Evolutionary conservation across 2,329 filamentous ascomycete species (phyloP).

Genomic region (Ceratocystis lukuohia): DNA sequence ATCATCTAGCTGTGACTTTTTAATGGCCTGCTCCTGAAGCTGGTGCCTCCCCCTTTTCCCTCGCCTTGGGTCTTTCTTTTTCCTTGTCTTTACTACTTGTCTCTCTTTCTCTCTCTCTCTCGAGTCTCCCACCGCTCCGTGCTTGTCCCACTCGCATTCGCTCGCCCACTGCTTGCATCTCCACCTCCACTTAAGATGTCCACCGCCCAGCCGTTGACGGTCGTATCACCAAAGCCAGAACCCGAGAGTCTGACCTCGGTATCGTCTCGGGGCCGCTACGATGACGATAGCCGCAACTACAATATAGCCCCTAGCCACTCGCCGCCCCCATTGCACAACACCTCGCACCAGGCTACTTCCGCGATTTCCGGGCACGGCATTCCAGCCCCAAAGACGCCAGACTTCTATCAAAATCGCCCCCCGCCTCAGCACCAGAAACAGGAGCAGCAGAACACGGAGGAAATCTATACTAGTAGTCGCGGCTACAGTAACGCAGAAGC

Average conservation of each 20-base stretch:
- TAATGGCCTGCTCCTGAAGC: background rate
- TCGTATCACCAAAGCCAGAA: background rate
- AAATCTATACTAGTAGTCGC: background rate
- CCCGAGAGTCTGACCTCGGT: background rate
- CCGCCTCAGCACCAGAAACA: background rate
- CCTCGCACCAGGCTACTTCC: background rate
- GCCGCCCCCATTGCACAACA: background rate
- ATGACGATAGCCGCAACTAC: background rate
- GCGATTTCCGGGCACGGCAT: background rate
- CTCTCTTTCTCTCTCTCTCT: background rate
- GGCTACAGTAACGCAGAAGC: background rate
- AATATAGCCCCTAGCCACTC: background rate
- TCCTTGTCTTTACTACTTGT: too few relatives aligned
- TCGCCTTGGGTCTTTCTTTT: background rate
- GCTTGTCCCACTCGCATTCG: background rate
- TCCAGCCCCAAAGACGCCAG: background rate
- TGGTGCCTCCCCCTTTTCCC: background rate
- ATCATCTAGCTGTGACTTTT: background rate
- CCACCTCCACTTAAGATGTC: background rate
- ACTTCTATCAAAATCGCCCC: background rate
- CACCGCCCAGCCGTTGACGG: background rate
- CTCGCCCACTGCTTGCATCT: background rate
- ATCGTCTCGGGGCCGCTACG: background rate
- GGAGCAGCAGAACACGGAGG: background rate
- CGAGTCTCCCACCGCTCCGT: conserved; percentile 3